Percentiles rank a stretch among this genome's conserved stretches.
Conservation (phyloP, 177 flowering plant genomes). For the Telopea speciosissima region DNA sequence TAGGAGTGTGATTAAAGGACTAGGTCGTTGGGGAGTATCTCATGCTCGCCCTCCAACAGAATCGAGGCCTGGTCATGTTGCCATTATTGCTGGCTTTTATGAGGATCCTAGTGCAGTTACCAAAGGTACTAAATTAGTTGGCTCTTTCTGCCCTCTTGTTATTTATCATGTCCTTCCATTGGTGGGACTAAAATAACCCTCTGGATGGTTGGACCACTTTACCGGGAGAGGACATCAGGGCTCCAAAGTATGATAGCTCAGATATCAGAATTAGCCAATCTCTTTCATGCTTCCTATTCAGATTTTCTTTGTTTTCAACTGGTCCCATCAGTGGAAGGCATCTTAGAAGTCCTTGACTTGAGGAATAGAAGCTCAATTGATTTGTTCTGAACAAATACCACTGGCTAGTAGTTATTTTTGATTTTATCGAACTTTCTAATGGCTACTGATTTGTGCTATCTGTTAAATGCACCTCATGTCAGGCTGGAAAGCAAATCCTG, state of each 20-base stretch:
- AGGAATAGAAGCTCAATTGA: not conserved
- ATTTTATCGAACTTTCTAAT: not conserved
- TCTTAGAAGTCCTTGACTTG: not conserved
- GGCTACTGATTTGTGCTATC: not conserved
- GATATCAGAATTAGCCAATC: not conserved
- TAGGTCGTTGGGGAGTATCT: slow-evolving; percentile 95
- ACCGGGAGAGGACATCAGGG: not conserved
- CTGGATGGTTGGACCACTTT: not conserved
- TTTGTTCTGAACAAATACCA: not conserved
- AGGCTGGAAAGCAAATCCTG: slow-evolving; percentile 99
- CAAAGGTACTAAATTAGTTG: slow-evolving; percentile 43
- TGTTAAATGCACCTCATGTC: slow-evolving; percentile 12
- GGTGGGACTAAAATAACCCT: not conserved
- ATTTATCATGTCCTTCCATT: not conserved
- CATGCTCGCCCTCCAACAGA: slow-evolving; percentile 99
- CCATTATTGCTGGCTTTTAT: slow-evolving; percentile 91
- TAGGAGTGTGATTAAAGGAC: slow-evolving; percentile 65
- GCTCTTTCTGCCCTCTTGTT: not conserved
- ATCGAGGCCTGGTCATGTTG: slow-evolving; percentile 96
- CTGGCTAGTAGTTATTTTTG: not conserved
- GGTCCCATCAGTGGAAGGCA: not conserved
- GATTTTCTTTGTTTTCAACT: not conserved
- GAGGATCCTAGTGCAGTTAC: slow-evolving; percentile 99
- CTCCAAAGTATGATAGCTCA: not conserved
- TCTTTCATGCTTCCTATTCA: not conserved